Base-by-base conservation (phyloP, 2,329 filamentous ascomycete genomes). In the Paecilomyces variotii region DNA sequence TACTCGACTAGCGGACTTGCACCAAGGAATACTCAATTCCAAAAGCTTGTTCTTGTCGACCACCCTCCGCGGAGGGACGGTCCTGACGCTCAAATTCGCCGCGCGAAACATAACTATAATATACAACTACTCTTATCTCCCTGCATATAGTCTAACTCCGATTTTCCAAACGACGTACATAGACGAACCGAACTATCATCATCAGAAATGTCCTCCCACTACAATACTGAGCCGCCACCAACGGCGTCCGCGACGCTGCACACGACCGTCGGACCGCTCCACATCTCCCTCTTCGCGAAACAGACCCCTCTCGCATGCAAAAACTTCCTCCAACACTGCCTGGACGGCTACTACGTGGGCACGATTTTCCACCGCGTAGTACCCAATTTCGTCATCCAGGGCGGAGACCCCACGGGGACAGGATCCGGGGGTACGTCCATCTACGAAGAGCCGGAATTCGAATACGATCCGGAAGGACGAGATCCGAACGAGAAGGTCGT, bases 361-460 rank as follows among this genome's bases (percentile, higher is more conserved):
- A 97, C 92, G 0, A 87, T 94, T 62, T 99, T 99, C 77, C 94
- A 99, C 77, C 90, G 94, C 26, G 81, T 97, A 4, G 87, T 96
- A 0, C 90, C 92, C 0, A 89, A 89, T 56, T 99, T 99, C 74
- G 90, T 99, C 62, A 79, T 97, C 10, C 94, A 99, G 70, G 94
- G 93, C 30, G 94, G 94, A 58, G 94, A 99, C 68, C 93, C 94
- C 0, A 96, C 91, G 0, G 91, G 91, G 26, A 96, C 91, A 0
- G 93, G 93, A 11, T 87, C 90, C 67, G 94, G 94, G 58, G 94
- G 94, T 53, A 90, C 95, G 70, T 92, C 88, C 32, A 96, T 96
- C 66, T 95, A 92, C 76, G 89, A 96, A 77, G 87, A 91, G 73
- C 69, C 74, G 3, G 76, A 78, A 61, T 78, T 78, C 60, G 76